phyloP scores from a whole-genome alignment of 305 asterid species.

The Rubia tinctorum region DNA sequence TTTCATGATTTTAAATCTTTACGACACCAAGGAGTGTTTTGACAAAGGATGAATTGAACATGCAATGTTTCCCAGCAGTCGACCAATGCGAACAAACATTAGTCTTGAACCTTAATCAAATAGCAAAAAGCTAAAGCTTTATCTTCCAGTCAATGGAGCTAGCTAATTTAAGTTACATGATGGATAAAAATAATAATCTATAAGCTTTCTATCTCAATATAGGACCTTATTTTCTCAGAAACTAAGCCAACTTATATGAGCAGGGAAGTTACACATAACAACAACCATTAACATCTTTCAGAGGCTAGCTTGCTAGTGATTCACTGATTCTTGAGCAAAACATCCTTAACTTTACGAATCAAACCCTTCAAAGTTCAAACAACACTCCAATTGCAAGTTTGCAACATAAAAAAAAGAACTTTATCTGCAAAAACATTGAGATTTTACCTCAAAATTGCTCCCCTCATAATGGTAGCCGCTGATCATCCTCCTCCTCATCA shows the following conservation, averaged over 20 bases:
- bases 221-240: neutral
- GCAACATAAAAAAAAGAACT: no score
- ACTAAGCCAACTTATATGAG: neutral
- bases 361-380: no score
- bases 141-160: neutral
- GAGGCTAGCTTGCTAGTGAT: no score
- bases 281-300: no score
- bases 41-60: neutral
- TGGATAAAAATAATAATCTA: neutral
- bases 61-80: neutral
- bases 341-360: no score
- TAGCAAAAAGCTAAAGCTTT: neutral
- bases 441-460: constrained; percentile 72
- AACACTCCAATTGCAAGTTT: no score
- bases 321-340: no score
- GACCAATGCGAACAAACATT: neutral
- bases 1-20: neutral
- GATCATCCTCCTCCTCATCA: constrained; percentile 84
- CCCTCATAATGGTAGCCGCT: constrained; percentile 73
- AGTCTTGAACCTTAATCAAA: neutral
- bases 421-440: neutral
- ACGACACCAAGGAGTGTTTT: neutral
- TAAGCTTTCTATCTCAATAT: neutral
- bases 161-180: neutral
- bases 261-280: neutral